Conservation (phyloP, 805 yeast genomes). For the Nakazawaea sp. region DNA sequence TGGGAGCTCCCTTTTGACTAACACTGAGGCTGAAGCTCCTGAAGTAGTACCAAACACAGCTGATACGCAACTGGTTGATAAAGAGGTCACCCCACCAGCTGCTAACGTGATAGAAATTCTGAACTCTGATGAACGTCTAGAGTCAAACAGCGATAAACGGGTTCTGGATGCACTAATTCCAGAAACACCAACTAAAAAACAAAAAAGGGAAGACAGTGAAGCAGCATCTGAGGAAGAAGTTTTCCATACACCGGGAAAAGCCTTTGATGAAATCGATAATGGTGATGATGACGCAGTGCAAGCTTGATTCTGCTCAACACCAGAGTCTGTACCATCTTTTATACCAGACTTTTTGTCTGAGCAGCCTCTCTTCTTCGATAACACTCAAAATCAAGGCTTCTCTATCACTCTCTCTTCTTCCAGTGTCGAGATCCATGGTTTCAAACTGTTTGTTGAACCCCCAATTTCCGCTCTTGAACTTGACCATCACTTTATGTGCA, state of each 20-base stretch:
- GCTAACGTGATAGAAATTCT: too few relatives aligned
- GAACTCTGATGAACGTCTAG: too few relatives aligned
- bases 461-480: conserved; percentile 4
- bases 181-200: conserved; percentile 3
- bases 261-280: neutral
- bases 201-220: neutral
- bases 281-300: neutral
- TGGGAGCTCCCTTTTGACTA: too few relatives aligned
- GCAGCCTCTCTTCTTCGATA: neutral
- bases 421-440: conserved; percentile 5
- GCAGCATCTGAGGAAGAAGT: conserved; percentile 2
- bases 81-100: too few relatives aligned
- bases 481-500: too few relatives aligned
- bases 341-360: neutral
- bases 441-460: conserved; percentile 6
- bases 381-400: conserved; percentile 4
- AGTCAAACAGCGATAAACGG: too few relatives aligned
- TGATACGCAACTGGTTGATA: neutral
- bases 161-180: too few relatives aligned
- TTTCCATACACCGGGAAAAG: conserved; percentile 1
- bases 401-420: conserved; percentile 8
- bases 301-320: neutral
- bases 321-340: neutral
- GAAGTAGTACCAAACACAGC: neutral
- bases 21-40: neutral